These are phyloP conservation scores for Teratosphaeria nubilosa DNA, from an alignment of 2,329 filamentous ascomycete species.

Conservation along the genomic window DNA sequence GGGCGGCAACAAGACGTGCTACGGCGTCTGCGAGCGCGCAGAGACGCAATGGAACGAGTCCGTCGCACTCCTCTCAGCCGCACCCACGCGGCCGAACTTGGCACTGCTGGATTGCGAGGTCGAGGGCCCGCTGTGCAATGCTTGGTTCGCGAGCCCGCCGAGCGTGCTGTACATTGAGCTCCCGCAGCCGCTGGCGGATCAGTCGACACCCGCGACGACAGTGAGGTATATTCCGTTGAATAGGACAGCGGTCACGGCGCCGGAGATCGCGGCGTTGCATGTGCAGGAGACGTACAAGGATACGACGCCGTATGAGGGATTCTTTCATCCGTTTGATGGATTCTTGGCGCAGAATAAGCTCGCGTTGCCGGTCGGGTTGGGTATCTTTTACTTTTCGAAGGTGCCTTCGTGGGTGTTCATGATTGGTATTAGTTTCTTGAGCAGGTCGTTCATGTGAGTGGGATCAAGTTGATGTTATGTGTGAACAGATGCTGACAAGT, in stretches of 20 bases:
- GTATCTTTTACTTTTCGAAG: slow-evolving; percentile 51
- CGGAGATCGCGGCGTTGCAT: slow-evolving; percentile 53
- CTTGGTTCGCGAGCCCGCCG: slow-evolving; percentile 57
- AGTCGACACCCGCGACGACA: slow-evolving; percentile 52
- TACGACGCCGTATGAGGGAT: slow-evolving; percentile 47
- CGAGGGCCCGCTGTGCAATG: slow-evolving; percentile 64
- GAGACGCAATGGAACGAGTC: slow-evolving; percentile 50
- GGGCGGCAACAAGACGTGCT: slow-evolving; percentile 70
- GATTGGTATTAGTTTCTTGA: slow-evolving; percentile 63
- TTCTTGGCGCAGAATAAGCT: slow-evolving; percentile 52
- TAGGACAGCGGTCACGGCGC: slow-evolving; percentile 55
- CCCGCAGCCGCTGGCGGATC: slow-evolving; percentile 50
- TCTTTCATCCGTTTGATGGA: slow-evolving; percentile 70
- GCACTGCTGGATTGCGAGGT: slow-evolving; percentile 64
- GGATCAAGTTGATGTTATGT: neutral
- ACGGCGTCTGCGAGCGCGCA: slow-evolving; percentile 54
- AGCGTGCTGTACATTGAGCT: slow-evolving; percentile 55
- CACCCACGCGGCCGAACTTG: slow-evolving; percentile 55
- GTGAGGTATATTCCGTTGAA: slow-evolving; percentile 59
- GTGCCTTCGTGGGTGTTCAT: slow-evolving; percentile 66
- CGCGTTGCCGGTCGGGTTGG: slow-evolving; percentile 55
- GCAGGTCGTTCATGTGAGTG: slow-evolving; percentile 66
- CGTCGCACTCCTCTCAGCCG: slow-evolving; percentile 45
- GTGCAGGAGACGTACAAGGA: slow-evolving; percentile 49
- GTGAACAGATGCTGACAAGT: neutral